phyloP scores from a whole-genome alignment of 768 basidiomycete species.

The Sarcodon sp. region DNA sequence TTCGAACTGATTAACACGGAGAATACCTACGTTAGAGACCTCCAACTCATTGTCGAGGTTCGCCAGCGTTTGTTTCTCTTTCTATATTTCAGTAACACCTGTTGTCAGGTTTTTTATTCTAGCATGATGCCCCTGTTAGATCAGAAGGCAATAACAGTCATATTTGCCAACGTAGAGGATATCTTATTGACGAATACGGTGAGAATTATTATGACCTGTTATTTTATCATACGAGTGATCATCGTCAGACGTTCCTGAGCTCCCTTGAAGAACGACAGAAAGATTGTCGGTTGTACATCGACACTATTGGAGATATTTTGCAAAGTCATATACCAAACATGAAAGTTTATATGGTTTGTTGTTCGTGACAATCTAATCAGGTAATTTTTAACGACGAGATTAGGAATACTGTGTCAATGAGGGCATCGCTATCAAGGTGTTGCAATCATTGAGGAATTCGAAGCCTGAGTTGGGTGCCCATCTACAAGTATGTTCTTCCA shows the following conservation, averaged over 20 bases:
- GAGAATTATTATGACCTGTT: slow-evolving; percentile 10
- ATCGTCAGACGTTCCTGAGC: slow-evolving; percentile 61
- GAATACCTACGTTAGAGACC: slow-evolving; percentile 75
- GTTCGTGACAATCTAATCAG: neutral
- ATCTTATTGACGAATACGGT: slow-evolving; percentile 83
- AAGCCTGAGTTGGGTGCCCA: slow-evolving; percentile 53
- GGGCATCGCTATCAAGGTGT: slow-evolving; percentile 56
- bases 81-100: neutral
- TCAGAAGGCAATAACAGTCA: slow-evolving; percentile 61
- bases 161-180: slow-evolving; percentile 93
- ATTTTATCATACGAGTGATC: neutral
- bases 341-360: slow-evolving; percentile 63
- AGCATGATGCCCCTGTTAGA: slow-evolving; percentile 62
- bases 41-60: slow-evolving; percentile 89
- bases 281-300: slow-evolving; percentile 83
- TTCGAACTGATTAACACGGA: slow-evolving; percentile 95
- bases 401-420: slow-evolving; percentile 92
- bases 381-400: neutral
- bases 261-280: slow-evolving; percentile 87
- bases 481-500: slow-evolving; percentile 39
- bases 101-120: slow-evolving; percentile 68
- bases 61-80: slow-evolving; percentile 5
- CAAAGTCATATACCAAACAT: slow-evolving; percentile 64
- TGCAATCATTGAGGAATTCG: slow-evolving; percentile 59
- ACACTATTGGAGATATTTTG: slow-evolving; percentile 79